Evolutionary conservation across 2,329 filamentous ascomycete species (phyloP), one percentile per base, ranked within the genome.

Genomic region (Talaromyces piceae): DNA sequence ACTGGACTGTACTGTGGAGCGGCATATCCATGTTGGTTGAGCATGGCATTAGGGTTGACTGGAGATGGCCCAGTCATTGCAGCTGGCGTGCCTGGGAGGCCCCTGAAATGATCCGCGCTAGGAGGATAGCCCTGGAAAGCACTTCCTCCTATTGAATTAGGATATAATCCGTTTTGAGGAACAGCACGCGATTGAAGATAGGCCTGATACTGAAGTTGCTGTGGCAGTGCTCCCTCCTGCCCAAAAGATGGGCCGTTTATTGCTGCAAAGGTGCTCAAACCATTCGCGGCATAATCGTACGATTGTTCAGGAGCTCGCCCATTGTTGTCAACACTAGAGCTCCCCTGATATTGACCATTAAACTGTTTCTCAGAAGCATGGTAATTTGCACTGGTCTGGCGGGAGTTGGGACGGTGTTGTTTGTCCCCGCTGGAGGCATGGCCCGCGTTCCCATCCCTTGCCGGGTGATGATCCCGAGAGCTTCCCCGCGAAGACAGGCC

Each of bases 401-500:
- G 71, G 47, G 70, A 69, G 16, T 63, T 62, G 27, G 72, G 68
- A 18, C 74, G 70, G 37, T 67, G 66, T 47, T 73, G 65, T 50
- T 73, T 73, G 30, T 72, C 69, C 5, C 62, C 52, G 26, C 65
- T 66, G 45, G 67, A 61, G 16, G 59, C 60, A 55, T 70, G 66
- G 16, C 58, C 56, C 20, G 54, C 53, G 25, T 57, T 59, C 46
- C 67, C 63, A 13, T 73, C 70, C 33, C 70, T 66, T 39, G 58
- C 62, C 52, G 70, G 64, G 48, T 69, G 67, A 47, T 68, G 66
- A 26, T 74, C 72, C 39, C 67, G 65, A 26, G 65, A 61, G 46
- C 60, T 60, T 33, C 67, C 63, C 28, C 72, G 67, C 43, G 72
- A 73, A 16, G 91, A 94, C 31, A 98, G 74, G 54, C 91, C 91